Conservation (phyloP, 2,329 filamentous ascomycete genomes). For the Epicoccum nigrum region DNA sequence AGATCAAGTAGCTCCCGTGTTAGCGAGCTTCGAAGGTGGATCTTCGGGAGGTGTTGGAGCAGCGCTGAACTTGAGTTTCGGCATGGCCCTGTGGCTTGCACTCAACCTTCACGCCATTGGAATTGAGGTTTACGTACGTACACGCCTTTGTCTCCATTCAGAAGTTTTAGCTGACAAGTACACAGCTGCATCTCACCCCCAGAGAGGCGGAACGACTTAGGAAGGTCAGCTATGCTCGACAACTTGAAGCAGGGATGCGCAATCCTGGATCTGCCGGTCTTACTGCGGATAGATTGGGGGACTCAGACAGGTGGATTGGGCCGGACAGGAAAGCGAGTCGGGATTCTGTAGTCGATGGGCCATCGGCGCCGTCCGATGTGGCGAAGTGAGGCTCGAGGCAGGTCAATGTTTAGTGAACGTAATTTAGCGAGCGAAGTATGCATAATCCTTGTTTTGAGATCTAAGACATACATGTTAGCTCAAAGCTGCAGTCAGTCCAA, state of each 20-base stretch:
- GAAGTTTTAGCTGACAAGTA: neutral
- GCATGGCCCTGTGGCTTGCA: slow-evolving; percentile 60
- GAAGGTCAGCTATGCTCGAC: slow-evolving; percentile 61
- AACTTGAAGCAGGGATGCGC: slow-evolving; percentile 60
- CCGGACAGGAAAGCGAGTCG: neutral
- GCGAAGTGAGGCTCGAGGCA: too few species aligned
- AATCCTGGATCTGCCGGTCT: slow-evolving; percentile 47
- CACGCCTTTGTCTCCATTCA: too few species aligned
- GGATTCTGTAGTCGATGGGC: neutral
- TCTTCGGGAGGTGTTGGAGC: slow-evolving; percentile 47
- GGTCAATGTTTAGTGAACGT: too few species aligned
- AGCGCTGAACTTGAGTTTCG: slow-evolving; percentile 57
- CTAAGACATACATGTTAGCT: too few species aligned
- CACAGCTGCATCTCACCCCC: slow-evolving; percentile 52
- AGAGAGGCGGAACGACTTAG: slow-evolving; percentile 60
- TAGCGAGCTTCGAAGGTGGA: slow-evolving; percentile 30
- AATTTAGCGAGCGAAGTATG: too few species aligned
- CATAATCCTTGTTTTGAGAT: too few species aligned
- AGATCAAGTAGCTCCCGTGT: slow-evolving; percentile 24
- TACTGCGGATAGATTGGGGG: slow-evolving; percentile 34
- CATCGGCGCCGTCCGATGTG: neutral
- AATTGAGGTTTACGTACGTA: neutral
- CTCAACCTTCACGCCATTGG: slow-evolving; percentile 56
- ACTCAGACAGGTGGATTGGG: slow-evolving; percentile 27
- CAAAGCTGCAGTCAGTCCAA: too few species aligned